These are phyloP conservation scores for Rhodosporidiobolus odoratus DNA, from an alignment of 768 basidiomycete genomes.

Conservation along the genomic window DNA sequence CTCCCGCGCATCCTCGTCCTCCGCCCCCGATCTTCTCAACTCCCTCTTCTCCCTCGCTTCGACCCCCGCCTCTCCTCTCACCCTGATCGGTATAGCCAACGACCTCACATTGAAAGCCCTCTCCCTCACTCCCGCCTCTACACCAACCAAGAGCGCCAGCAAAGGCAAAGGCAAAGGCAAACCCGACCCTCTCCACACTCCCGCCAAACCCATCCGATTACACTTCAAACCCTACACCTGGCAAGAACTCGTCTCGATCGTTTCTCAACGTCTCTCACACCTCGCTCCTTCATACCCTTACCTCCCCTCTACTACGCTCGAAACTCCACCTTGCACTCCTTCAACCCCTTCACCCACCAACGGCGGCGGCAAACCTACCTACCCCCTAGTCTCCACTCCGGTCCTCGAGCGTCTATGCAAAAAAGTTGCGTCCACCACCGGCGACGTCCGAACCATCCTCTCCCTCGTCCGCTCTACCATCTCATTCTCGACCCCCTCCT, in stretches of 20 bases:
- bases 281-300: constrained; percentile 46
- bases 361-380: constrained; percentile 22
- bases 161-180: constrained; percentile 46
- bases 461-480: constrained; percentile 76
- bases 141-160: constrained; percentile 36
- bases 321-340: neutral
- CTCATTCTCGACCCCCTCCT: constrained; percentile 53
- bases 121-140: constrained; percentile 20
- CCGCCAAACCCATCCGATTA: constrained; percentile 51
- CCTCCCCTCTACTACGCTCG: neutral
- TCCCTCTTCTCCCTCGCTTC: constrained; percentile 66
- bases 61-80: constrained; percentile 54
- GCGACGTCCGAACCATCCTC: constrained; percentile 73
- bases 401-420: constrained; percentile 67
- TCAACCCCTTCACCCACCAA: neutral
- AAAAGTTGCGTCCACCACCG: constrained; percentile 73
- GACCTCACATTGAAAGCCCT: constrained; percentile 74
- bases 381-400: constrained; percentile 57
- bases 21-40: constrained; percentile 57
- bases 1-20: constrained; percentile 60
- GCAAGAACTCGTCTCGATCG: constrained; percentile 63
- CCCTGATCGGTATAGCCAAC: constrained; percentile 80
- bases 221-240: constrained; percentile 78
- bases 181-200: constrained; percentile 16
- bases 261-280: constrained; percentile 59